Base-by-base conservation (phyloP, 1,139 yeast species). In the Pichia sp. region DNA sequence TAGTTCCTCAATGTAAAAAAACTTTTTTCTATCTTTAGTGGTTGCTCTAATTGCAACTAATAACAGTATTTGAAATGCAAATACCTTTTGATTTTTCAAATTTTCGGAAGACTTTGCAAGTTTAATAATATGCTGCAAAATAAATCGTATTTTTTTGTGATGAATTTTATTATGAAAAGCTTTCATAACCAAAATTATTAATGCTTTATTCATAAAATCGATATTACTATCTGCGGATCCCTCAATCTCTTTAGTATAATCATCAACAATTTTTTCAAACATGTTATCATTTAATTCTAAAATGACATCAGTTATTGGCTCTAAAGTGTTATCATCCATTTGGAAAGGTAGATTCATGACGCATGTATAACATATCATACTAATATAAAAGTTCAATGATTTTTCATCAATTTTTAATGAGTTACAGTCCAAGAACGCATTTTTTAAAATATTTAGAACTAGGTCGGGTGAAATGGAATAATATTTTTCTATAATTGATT, bases 401-500 rank as follows among this genome's bases (percentile, higher is more conserved):
- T 41, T 41, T 6, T 45, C 39, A 37, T 57, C 58, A 28, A 51
- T 46, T 10, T 51, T 50, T 10, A 57, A 39, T 5, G 50, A 39
- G 1, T 42, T 25, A 7, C 80, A 72, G 1, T 68, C 57, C 31
- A 64, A 65, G 43, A 67, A 70, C 0, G 74, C 68, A 7, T 73
- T 70, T 12, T 66, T 64, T 22, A 82, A 60, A 4, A 78, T 64
- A 39, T 60, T 61, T 12, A 81, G 60, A 24, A 73, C 68, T 9
- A 64, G 63, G 0, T 68, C 48, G 37, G 79, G 69, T 2, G 73
- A 65, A 2, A 63, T 64, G 35, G 60, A 62, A 56, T 69, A 80
- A 55, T 80, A 81, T 25, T 66, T 64, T 25, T 68, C 65, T 25
- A 80, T 60, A 3, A 81, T 49, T n/a, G 62, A 64, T 24, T 63